Evolutionary conservation across 176 grass and related monocot species (phyloP), one percentile per base, ranked within the genome.

Genomic region (Triticum monococcum): DNA sequence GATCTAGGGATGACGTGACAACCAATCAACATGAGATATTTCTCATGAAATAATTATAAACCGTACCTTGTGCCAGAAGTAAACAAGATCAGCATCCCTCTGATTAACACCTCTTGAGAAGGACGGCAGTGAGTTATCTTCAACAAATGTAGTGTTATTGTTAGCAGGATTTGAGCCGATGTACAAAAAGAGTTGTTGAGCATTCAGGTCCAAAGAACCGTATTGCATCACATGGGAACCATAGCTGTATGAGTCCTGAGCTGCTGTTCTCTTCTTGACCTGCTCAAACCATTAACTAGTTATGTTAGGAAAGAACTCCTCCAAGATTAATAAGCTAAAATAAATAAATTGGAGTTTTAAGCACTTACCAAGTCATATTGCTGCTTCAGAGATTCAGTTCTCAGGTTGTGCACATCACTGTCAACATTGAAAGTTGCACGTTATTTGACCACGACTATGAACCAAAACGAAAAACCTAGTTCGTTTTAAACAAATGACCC

Each of bases 171-270:
- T 94, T 26, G 90, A 94, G 37, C 93, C 96, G 6, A 98, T 92
- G 82, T 94, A 98, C 7, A 81, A 50, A 72, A 86, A 91, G 32
- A 98, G 45, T 14, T 94, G 80, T 41, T 98, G 68, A 13, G 2
- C 61, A n/a, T 79, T 89, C 30, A 98, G 78, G 60, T 91, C 79
- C 28, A 94, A 11, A 38, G 91, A 83, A 43, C 96, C 93, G 12
- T 98, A 98, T 82, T 95, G 91, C 93, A 98, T 98, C 57, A 98
- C 96, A 83, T 98, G 93, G 30, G 96, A 98, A 86, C 96, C 96
- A 30, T 36, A 83, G 50, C 0, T 62, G 78, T 75, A 95, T 61
- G 91, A 89, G 79, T 87, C 33, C 31, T 92, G 31, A 75, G 82
- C 40, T 17, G 93, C 60, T 37, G 93, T 89, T 81, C 96, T 93